phyloP scores from a whole-genome alignment of 2,329 filamentous ascomycete species.

The Niveomyces coronatus region DNA sequence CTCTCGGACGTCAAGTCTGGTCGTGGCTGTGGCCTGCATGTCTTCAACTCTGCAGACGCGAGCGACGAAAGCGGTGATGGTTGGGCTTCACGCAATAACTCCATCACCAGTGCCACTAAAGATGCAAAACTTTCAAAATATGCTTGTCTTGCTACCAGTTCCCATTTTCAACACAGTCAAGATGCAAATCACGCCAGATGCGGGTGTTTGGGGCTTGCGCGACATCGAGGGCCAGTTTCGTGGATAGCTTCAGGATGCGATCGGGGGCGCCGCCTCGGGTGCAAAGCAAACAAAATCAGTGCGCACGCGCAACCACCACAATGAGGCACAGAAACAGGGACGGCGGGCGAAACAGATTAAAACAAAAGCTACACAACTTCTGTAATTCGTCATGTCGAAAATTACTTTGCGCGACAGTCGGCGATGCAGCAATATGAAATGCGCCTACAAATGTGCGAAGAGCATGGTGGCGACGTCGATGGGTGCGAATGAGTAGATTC shows the following conservation, averaged over 20 bases:
- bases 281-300: neutral
- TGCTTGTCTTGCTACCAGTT: neutral
- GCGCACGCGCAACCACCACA: constrained; percentile 1
- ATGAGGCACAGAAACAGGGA: neutral
- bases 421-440: constrained; percentile 19
- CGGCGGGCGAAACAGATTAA: constrained; percentile 8
- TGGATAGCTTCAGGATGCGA: constrained; percentile 12
- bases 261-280: neutral
- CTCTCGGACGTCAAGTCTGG: neutral
- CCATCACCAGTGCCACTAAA: neutral
- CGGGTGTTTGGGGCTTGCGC: constrained; percentile 5
- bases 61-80: constrained; percentile 9
- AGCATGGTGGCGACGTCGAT: constrained; percentile 4
- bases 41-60: constrained; percentile 8
- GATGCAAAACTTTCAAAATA: constrained; percentile 3
- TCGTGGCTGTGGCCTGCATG: neutral
- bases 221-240: constrained; percentile 5
- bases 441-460: constrained; percentile 21
- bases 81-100: neutral
- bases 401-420: constrained; percentile 1
- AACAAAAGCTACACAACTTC: constrained; percentile 3
- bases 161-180: constrained; percentile 1
- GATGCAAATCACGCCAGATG: constrained; percentile 1
- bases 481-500: constrained; percentile 3
- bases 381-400: neutral